Conservation (phyloP, 257 asterid genomes). For the Catharanthus roseus region DNA sequence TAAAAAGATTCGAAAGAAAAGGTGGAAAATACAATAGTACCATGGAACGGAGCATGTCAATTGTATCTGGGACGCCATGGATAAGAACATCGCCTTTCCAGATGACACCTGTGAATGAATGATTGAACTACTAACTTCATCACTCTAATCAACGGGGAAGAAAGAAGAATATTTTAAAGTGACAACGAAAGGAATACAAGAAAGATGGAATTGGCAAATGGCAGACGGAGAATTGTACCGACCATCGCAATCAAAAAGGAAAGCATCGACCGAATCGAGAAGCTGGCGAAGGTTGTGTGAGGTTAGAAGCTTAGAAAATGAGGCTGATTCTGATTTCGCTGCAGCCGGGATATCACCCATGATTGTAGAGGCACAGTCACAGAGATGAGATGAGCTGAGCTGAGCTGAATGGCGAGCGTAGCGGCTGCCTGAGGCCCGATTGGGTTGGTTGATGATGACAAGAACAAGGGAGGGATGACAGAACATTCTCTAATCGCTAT, state of each 20-base stretch:
- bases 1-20: not conserved
- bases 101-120: conserved; percentile 54
- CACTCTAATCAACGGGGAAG: no score
- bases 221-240: not conserved
- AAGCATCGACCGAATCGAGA: conserved; percentile 69
- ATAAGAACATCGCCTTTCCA: conserved; percentile 89
- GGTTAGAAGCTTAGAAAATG: conserved; percentile 42
- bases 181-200: no score
- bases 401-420: no score
- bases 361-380: no score
- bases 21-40: conserved; percentile 21
- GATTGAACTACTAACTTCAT: not conserved
- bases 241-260: conserved; percentile 98
- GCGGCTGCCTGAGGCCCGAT: no score
- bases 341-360: not conserved
- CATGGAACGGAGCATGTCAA: conserved; percentile 70
- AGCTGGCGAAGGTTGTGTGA: conserved; percentile 36
- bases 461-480: no score
- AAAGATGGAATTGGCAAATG: no score
- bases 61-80: conserved; percentile 71
- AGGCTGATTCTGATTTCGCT: no score
- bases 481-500: no score
- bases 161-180: no score
- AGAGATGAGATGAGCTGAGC: no score
- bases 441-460: no score